These are phyloP conservation scores for Lojkania enalia DNA, from an alignment of 2,329 filamentous ascomycete species.

Conservation along the genomic window DNA sequence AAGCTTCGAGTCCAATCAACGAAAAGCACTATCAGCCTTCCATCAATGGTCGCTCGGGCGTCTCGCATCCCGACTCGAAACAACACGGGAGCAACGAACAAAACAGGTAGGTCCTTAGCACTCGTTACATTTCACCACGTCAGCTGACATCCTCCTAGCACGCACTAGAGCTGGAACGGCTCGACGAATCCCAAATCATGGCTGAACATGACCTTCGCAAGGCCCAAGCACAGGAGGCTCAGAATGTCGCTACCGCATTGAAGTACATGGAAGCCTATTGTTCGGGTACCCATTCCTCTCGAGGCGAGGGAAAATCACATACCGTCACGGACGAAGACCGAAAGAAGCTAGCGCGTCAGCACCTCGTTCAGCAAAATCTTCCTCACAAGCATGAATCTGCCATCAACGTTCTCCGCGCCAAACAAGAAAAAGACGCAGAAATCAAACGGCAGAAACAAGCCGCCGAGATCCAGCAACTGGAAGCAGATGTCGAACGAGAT, in stretches of 20 bases:
- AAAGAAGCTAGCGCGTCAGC: constrained; percentile 48
- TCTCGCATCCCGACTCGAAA: constrained; percentile 26
- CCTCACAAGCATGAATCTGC: constrained; percentile 49
- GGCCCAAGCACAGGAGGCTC: constrained; percentile 46
- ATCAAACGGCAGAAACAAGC: constrained; percentile 44
- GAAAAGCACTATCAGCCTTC: constrained; percentile 32
- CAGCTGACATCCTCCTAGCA: constrained; percentile 39
- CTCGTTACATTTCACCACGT: background rate
- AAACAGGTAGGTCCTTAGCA: constrained; percentile 30
- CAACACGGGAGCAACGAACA: constrained; percentile 23
- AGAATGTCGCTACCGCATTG: constrained; percentile 50
- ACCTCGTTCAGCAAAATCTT: constrained; percentile 43
- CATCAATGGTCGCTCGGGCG: constrained; percentile 27
- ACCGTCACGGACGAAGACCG: constrained; percentile 51
- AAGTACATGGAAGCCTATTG: constrained; percentile 56
- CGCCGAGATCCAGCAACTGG: constrained; percentile 43
- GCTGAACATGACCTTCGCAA: constrained; percentile 49
- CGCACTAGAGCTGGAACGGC: constrained; percentile 41
- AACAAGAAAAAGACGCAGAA: constrained; percentile 47
- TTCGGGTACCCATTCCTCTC: constrained; percentile 36
- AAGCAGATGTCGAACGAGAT: constrained; percentile 37
- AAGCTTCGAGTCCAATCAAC: constrained; percentile 39
- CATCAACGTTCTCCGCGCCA: constrained; percentile 52
- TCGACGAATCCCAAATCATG: constrained; percentile 50
- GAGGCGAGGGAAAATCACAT: constrained; percentile 27